Evolutionary conservation across 2,329 filamentous ascomycete genomes (phyloP), one percentile per base, ranked within the genome.

Genomic region (Pseudocercospora musae): DNA sequence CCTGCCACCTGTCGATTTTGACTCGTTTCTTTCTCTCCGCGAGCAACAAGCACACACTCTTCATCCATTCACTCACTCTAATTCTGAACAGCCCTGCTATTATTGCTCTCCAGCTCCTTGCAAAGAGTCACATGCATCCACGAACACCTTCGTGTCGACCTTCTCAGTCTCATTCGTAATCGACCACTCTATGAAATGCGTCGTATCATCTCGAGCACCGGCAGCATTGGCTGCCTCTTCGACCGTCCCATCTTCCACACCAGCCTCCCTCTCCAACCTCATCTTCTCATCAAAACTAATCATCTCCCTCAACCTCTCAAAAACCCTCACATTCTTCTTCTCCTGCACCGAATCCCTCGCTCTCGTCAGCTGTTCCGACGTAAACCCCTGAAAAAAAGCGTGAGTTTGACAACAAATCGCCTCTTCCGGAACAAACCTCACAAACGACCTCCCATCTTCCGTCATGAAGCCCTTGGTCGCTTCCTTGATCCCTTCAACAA

Each of bases 41-140:
- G 9, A 44, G 40, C 40, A 44, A 27, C 11, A 53, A 53, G 21
- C 23, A 25, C 21, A 10, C 11, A 8, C 52, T 55, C 29, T n/a
- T 20, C 52, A 13, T 55, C 9, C 27, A 29, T 29, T 29, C 27
- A 29, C 8, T 8, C 27, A 29, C 8, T 8, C 29, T 11, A 31
- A 10, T 11, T 11, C 2, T 31, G 10, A 11, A 31, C 29, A 31
- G 8, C 52, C 15, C n/a, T n/a, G n/a, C n/a, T 4, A 15, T 21
- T 8, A 40, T 33, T 25, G 13, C 33, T 1, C 50, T 37, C 29
- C 18, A 69, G 52, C 61, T 68, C 68, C 50, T 69, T 50, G 48
- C 66, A 68, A 20, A 70, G 50, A 18, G 55, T 59, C 11, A 63
- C 65, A 59, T 68, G 69, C 68, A 48, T 68, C 59, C n/a, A 68